Evolutionary conservation across 2,329 filamentous ascomycete species (phyloP).

Genomic region (Neofusicoccum cordaticola): DNA sequence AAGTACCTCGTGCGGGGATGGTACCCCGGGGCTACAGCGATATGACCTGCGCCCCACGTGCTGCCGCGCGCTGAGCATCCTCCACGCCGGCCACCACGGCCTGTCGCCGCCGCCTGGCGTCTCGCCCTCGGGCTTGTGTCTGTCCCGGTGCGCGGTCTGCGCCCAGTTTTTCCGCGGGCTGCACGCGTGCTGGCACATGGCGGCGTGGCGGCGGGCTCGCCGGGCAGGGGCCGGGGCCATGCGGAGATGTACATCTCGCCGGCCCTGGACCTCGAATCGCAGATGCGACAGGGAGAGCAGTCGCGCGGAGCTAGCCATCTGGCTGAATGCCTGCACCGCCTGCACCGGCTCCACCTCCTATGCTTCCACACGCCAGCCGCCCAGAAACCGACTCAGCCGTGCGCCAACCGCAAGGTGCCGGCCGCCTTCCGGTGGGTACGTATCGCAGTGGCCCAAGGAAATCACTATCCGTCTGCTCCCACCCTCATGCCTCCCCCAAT

Average conservation of each 20-base stretch:
- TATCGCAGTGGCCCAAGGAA: neutral
- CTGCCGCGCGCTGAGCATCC: neutral
- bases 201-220: neutral
- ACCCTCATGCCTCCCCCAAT: neutral
- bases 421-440: neutral
- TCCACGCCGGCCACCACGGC: neutral
- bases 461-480: neutral
- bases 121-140: too few species aligned
- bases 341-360: neutral
- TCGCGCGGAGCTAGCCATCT: neutral
- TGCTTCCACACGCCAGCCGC: neutral
- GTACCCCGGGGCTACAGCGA: neutral
- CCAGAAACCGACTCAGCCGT: constrained; percentile 5
- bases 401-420: constrained; percentile 1
- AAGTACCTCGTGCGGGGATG: constrained; percentile 4
- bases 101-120: neutral
- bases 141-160: neutral
- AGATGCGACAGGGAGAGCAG: neutral
- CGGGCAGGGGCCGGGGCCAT: neutral
- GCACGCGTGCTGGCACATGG: neutral
- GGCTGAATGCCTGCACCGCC: neutral
- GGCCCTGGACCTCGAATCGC: neutral
- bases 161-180: neutral
- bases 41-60: neutral
- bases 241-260: neutral